Conservation (phyloP, 768 basidiomycete genomes). For the Tylopilus plumbeoviolaceoides region DNA sequence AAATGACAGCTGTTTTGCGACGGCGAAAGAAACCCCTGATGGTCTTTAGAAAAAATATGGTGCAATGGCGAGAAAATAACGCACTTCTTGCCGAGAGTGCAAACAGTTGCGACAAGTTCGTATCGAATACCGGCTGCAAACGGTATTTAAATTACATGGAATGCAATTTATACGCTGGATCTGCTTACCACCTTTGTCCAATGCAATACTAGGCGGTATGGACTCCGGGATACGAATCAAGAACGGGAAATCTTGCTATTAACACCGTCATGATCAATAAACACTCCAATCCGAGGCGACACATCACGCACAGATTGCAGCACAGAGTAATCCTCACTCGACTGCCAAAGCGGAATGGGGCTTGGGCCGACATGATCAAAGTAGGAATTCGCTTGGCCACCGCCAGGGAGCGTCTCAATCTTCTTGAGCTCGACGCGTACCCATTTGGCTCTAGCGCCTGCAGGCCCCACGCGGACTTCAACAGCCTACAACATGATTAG, state of each 20-base stretch:
- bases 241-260: slow-evolving; percentile 84
- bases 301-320: slow-evolving; percentile 55
- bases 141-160: background rate
- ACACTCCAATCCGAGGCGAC: background rate
- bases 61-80: slow-evolving; percentile 15
- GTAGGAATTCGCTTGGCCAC: slow-evolving; percentile 64
- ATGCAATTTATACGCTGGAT: background rate
- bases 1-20: slow-evolving; percentile 64
- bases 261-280: slow-evolving; percentile 2
- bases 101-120: slow-evolving; percentile 84
- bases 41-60: background rate
- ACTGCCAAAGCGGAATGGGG: slow-evolving; percentile 80
- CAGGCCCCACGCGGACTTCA: slow-evolving; percentile 72
- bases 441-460: slow-evolving; percentile 88
- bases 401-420: slow-evolving; percentile 78
- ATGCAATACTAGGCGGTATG: slow-evolving; percentile 78
- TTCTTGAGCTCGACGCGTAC: slow-evolving; percentile 89
- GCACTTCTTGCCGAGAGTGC: slow-evolving; percentile 81
- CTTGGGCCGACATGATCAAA: slow-evolving; percentile 79
- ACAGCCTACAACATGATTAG: slow-evolving; percentile 53
- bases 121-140: slow-evolving; percentile 75
- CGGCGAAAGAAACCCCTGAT: slow-evolving; percentile 72
- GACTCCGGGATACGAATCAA: slow-evolving; percentile 90
- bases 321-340: slow-evolving; percentile 67
- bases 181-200: slow-evolving; percentile 66